Evolutionary conservation across 495 filamentous ascomycete species (phyloP).

Genomic region (Hyphodiscus hymeniophilus): DNA sequence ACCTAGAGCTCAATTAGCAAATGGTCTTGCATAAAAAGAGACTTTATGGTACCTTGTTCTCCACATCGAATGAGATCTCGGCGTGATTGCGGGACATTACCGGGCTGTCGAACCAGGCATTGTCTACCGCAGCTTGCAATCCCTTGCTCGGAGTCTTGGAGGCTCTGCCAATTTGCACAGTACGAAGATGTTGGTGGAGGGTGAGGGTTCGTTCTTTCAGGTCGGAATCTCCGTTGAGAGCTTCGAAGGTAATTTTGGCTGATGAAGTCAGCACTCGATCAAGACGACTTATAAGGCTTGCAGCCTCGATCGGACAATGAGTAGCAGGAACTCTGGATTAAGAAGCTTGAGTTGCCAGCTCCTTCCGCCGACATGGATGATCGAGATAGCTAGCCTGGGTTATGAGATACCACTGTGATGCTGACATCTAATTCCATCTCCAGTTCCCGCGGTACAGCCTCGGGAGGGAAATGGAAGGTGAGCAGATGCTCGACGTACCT

Average conservation of each 20-base stretch:
- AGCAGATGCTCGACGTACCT: conserved; percentile 9
- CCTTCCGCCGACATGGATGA: no score
- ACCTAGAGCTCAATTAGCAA: conserved; percentile 23
- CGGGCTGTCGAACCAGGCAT: conserved; percentile 70
- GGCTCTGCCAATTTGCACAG: conserved; percentile 46
- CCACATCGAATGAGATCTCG: conserved; percentile 36
- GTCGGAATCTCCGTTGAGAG: conserved; percentile 16
- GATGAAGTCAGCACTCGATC: conserved; percentile 10
- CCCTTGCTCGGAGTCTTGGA: conserved; percentile 50
- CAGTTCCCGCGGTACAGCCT: background rate
- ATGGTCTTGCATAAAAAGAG: background rate
- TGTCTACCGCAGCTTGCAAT: conserved; percentile 41
- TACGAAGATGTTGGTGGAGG: conserved; percentile 12
- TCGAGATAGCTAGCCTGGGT: no score
- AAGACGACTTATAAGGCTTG: background rate
- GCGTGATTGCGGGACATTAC: conserved; percentile 81
- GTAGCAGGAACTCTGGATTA: no score
- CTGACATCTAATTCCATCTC: background rate
- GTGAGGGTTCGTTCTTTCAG: conserved; percentile 16
- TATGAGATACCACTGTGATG: no score
- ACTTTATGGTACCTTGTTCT: conserved; percentile 32
- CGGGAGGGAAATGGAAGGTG: background rate
- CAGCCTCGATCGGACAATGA: background rate
- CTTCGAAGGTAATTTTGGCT: conserved; percentile 24
- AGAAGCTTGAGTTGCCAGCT: no score